Evolutionary conservation across 176 grass and related monocot genomes (phyloP).

Genomic region (Ampelocalamus luodianensis): DNA sequence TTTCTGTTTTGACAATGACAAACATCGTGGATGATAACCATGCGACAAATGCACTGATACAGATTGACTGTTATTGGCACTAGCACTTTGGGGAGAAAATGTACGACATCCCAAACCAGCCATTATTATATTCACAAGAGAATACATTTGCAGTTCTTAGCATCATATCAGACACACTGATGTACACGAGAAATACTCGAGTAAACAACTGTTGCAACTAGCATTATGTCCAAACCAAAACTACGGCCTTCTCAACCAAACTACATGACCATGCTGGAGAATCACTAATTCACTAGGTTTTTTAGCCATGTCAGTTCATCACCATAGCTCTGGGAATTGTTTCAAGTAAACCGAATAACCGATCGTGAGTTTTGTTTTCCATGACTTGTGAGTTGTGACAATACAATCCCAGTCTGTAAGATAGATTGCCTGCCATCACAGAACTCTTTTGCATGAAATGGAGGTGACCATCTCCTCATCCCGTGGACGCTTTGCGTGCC

Average conservation of each 20-base stretch:
- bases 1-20: not conserved
- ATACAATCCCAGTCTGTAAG: not conserved
- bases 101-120: not conserved
- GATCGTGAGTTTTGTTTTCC: not conserved
- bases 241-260: not conserved
- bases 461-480: conserved; percentile 43
- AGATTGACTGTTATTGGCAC: not conserved
- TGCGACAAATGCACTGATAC: not conserved
- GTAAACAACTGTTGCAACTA: not conserved
- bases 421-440: conserved; percentile 27
- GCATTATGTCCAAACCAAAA: not conserved
- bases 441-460: conserved; percentile 43
- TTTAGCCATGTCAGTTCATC: not conserved
- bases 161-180: not conserved
- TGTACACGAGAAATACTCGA: not conserved
- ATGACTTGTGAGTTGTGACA: no score
- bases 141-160: not conserved
- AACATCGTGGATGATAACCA: not conserved
- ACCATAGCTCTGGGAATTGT: not conserved
- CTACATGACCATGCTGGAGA: not conserved
- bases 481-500: conserved; percentile 35
- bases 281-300: not conserved
- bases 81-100: not conserved
- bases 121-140: conserved; percentile 4
- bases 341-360: not conserved